Base-by-base conservation (phyloP, 139 green algal genomes). In the Pycnococcus provasolii region DNA sequence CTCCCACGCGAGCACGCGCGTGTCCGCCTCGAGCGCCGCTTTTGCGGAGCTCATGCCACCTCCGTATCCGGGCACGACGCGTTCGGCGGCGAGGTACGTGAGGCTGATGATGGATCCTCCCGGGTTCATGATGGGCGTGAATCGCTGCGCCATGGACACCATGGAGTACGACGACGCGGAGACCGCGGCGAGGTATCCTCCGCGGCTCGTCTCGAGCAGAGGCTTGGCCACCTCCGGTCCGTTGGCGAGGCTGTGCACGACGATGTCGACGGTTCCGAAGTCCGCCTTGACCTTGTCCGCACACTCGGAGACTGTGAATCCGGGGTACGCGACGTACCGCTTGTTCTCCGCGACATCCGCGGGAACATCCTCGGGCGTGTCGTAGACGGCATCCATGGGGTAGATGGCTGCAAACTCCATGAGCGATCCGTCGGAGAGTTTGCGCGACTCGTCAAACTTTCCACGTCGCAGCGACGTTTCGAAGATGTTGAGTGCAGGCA, bases 171-270 rank as follows among this genome's bases (percentile, higher is more conserved):
- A 86, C 9, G 90, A 97, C 41, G 93, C 93, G n/a, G 85, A 95
- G 53, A 96, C 57, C 42, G 93, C 93, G 3, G 93, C 91, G 57
- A 99, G 83, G 82, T 99, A 99, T 26, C 93, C 93, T 77, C 88
- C 79, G 63, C 92, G 82, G 2, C 80, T 91, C 3, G 90, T 96
- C 78, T 99, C 91, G 62, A 99, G 83, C 55, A 99, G 84, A 7
- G 88, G 83, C 78, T 99, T 99, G 9, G 79, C 74, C 26, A 99
- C 93, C 80, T 99, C 93, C 45, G 93, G 93, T 11, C 93, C 93
- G 78, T 99, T 99, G 62, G 93, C 93, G 48, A 99, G 85, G 3
- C 91, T 97, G 83, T 99, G 93, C 52, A 99, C 78, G 67, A 99
- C 15, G 59, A 98, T 85, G 78, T 99, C 93, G 45, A 99, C 87